These are phyloP conservation scores for Wickerhamiella sorbophila DNA, from an alignment of 805 yeast genomes.

Conservation along the genomic window DNA sequence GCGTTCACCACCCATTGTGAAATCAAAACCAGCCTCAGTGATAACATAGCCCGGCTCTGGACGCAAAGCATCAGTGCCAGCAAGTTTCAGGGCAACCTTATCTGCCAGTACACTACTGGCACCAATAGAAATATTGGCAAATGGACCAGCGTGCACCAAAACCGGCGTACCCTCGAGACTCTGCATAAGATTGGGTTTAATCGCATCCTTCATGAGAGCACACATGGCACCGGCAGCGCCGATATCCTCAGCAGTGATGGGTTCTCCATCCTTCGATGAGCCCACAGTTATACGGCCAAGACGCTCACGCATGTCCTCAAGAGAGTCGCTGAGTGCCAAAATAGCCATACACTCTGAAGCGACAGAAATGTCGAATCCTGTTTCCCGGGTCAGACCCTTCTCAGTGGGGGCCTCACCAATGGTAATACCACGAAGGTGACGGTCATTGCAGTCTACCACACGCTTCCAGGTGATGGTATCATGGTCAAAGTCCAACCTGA, in stretches of 20 bases:
- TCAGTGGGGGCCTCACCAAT: constrained; percentile 89
- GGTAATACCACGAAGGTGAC: constrained; percentile 78
- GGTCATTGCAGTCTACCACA: constrained; percentile 88
- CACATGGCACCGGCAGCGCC: constrained; percentile 94
- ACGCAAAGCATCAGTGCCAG: constrained; percentile 38
- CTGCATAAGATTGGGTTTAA: constrained; percentile 94
- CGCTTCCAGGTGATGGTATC: constrained; percentile 83
- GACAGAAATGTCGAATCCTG: constrained; percentile 93
- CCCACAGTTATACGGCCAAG: constrained; percentile 85
- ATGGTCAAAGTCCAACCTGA: constrained; percentile 77
- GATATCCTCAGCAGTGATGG: constrained; percentile 86
- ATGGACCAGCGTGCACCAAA: constrained; percentile 97
- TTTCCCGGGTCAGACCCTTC: constrained; percentile 68
- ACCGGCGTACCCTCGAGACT: constrained; percentile 96
- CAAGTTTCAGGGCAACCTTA: constrained; percentile 78
- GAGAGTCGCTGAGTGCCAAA: constrained; percentile 63
- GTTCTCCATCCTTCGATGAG: constrained; percentile 55
- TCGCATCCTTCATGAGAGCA: constrained; percentile 86
- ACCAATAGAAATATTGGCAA: constrained; percentile 94
- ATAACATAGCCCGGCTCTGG: constrained; percentile 62
- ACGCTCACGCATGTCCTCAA: constrained; percentile 73
- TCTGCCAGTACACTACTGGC: constrained; percentile 93
- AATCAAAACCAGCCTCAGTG: constrained; percentile 96
- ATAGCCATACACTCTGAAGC: constrained; percentile 97
- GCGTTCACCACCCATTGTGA: constrained; percentile 98